phyloP scores from a whole-genome alignment of 805 yeast species.

The Pichia eremophila region DNA sequence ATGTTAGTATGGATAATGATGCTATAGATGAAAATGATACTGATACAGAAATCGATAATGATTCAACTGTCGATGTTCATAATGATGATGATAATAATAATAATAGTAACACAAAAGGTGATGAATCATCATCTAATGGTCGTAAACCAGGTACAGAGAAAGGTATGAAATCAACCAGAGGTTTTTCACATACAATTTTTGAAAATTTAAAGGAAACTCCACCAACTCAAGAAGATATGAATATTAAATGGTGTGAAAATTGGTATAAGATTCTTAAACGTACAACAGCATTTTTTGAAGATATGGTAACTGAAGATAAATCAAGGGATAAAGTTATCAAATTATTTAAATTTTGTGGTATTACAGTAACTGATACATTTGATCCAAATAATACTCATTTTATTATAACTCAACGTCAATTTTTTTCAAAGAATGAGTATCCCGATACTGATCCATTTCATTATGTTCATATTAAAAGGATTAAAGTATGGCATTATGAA shows the following conservation, averaged over 20 bases:
- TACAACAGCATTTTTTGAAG: conserved; percentile 40
- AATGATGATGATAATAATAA: not conserved
- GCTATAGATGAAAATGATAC: not conserved
- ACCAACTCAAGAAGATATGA: conserved; percentile 27
- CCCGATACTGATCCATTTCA: conserved; percentile 37
- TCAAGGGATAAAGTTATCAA: conserved; percentile 34
- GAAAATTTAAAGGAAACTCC: conserved; percentile 29
- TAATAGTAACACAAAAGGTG: not conserved
- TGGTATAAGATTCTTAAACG: conserved; percentile 43
- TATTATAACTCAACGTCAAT: conserved; percentile 38
- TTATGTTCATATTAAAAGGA: conserved; percentile 35
- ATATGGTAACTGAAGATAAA: conserved; percentile 28
- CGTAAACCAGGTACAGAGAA: not conserved
- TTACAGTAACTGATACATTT: conserved; percentile 35
- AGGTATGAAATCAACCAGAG: conserved; percentile 8
- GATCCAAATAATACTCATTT: conserved; percentile 36
- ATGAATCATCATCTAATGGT: not conserved
- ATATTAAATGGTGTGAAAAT: conserved; percentile 40
- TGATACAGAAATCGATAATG: not conserved
- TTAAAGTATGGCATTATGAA: conserved; percentile 53
- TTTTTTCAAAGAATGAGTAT: conserved; percentile 28
- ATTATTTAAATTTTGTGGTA: conserved; percentile 40
- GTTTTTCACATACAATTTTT: conserved; percentile 18
- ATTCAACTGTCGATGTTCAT: not conserved
- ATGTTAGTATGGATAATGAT: not conserved